A percentile compares a stretch with the other conserved stretches of the same genome.
Conservation (phyloP, 306 rosid genomes). For the Prunus kanzakura region DNA sequence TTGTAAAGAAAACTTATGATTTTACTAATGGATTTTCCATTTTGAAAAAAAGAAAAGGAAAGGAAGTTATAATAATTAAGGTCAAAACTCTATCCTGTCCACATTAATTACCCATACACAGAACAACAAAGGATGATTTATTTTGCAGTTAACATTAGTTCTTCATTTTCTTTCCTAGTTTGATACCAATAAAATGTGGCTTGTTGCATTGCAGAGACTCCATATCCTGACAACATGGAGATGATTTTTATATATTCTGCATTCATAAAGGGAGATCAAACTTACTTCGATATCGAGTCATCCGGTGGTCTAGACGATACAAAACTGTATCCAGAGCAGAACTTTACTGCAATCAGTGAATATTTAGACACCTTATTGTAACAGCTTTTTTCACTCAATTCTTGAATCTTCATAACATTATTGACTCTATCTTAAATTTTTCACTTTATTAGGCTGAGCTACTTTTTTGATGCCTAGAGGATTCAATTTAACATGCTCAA, state of each 20-base stretch:
- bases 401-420: neutral
- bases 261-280: constrained; percentile 85
- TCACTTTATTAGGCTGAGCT: neutral
- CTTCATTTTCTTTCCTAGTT: neutral
- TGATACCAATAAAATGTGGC: neutral
- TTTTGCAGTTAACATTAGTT: neutral
- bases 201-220: constrained; percentile 49
- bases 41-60: too few species aligned
- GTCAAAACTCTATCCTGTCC: too few species aligned
- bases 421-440: neutral
- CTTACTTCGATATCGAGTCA: constrained; percentile 56
- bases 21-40: too few species aligned
- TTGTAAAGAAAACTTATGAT: too few species aligned
- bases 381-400: neutral
- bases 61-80: too few species aligned
- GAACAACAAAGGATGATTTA: too few species aligned
- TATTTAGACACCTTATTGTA: constrained; percentile 53
- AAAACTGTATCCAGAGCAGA: constrained; percentile 58
- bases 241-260: constrained; percentile 68
- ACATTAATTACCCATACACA: too few species aligned
- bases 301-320: constrained; percentile 57
- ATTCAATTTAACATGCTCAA: neutral
- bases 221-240: constrained; percentile 60
- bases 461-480: neutral
- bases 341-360: constrained; percentile 56